Base-by-base conservation (phyloP, 2,329 filamentous ascomycete genomes). In the Curvularia lunata region DNA sequence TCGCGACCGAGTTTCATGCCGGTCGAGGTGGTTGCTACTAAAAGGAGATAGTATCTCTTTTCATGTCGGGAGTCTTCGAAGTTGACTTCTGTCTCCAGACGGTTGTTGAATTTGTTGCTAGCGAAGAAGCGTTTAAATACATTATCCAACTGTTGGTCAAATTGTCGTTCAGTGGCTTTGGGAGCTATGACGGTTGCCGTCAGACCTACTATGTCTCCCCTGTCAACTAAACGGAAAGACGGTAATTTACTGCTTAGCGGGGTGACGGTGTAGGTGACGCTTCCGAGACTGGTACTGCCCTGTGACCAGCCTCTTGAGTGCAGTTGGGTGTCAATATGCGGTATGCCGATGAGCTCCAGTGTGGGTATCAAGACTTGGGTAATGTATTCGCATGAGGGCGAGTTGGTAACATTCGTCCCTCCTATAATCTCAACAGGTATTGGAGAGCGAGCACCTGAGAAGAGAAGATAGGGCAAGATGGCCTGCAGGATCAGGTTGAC, bases 401-500 rank as follows among this genome's bases (percentile, higher is more conserved):
- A 82, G 30, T 76, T 79, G 1, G 81, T 81, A 2, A 84, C 82
- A 62, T 87, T 87, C 0, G 85, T 88, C 7, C 85, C 85, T 5
- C 86, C 86, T 8, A 75, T 81, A 34, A 88, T 79, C 1, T 69
- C 77, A 8, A 87, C 62, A 19, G 60, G 65, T 6, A 78, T 62
- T 1, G 63, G 59, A 13, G 50, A 37, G 12, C 51, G 4, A 18
- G 51, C 38, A 10, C 61, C 59, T 9, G 62, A 64, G 70, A 85
- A 82, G 1, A 88, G 70, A 2, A 87, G 70, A 62, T 82, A 87
- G 0, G 86, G 86, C 38, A 87, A 80, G 3, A 88, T 74, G 5
- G 85, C 85, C 68, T 88, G 85, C 52, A 87, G 79, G 0, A 86
- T 80, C 12, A 88, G 75, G 46, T 81, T 83, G 5, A 84, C 79